These are phyloP conservation scores for Pichia ethanolica DNA, from an alignment of 805 yeast genomes.

Conservation along the genomic window DNA sequence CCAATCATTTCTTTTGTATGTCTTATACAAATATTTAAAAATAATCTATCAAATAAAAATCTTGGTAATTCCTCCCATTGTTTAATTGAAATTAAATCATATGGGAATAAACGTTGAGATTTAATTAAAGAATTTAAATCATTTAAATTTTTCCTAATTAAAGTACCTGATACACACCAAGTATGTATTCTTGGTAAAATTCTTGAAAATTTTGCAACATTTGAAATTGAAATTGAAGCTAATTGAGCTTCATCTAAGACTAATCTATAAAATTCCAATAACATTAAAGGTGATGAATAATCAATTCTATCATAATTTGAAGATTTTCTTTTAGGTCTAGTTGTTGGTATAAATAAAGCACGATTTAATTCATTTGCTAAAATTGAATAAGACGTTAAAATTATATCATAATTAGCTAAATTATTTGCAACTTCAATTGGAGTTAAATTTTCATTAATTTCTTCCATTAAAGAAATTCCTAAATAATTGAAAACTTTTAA, in stretches of 20 bases:
- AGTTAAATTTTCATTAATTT: constrained; percentile 13
- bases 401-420: constrained; percentile 61
- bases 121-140: constrained; percentile 68
- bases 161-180: constrained; percentile 98
- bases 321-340: constrained; percentile 38
- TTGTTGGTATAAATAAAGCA: constrained; percentile 62
- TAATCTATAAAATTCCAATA: constrained; percentile 82
- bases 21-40: constrained; percentile 52
- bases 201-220: constrained; percentile 74
- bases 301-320: constrained; percentile 35
- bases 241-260: constrained; percentile 92
- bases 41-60: constrained; percentile 42
- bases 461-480: constrained; percentile 41
- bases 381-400: constrained; percentile 68
- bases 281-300: constrained; percentile 75
- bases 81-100: constrained; percentile 28
- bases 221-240: constrained; percentile 66
- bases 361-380: constrained; percentile 71
- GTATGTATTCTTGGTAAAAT: constrained; percentile 79
- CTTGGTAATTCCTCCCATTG: constrained; percentile 24
- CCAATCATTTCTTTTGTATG: constrained; percentile 83
- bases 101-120: constrained; percentile 64
- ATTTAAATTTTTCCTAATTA: constrained; percentile 56
- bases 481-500: constrained; percentile 56
- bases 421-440: constrained; percentile 40